Percentiles rank a stretch among this genome's conserved stretches.
phyloP scores from a whole-genome alignment of 768 basidiomycete species.

The Boletus vinaceobasis region DNA sequence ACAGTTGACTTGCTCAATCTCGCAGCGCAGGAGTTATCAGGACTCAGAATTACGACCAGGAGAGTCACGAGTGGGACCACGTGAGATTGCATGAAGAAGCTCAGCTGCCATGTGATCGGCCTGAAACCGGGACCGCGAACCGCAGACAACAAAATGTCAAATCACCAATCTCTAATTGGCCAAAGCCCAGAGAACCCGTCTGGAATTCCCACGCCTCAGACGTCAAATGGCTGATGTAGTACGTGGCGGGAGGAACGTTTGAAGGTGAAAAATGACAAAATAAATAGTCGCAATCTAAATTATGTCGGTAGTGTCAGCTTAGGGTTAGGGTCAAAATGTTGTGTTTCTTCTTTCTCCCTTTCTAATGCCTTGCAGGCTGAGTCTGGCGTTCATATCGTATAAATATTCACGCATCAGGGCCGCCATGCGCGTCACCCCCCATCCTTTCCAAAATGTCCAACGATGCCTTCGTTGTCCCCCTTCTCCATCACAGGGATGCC shows the following conservation, averaged over 20 bases:
- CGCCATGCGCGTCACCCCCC: background rate
- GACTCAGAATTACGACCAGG: background rate
- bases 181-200: background rate
- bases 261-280: background rate
- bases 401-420: constrained; percentile 1
- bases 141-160: constrained; percentile 6
- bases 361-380: background rate
- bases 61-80: background rate
- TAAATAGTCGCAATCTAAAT: background rate
- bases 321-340: constrained; percentile 11
- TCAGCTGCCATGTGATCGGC: background rate
- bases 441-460: constrained; percentile 14
- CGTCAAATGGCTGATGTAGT: background rate
- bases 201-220: background rate
- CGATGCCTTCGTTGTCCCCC: constrained; percentile 16
- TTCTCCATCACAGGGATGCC: constrained; percentile 16
- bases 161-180: constrained; percentile 15
- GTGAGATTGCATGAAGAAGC: background rate
- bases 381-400: background rate
- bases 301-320: background rate
- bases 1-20: background rate
- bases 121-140: background rate
- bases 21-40: background rate
- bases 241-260: too few species aligned
- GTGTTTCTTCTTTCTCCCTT: background rate